Conservation (phyloP, 306 rosid species). For the Rosa chinensis region DNA sequence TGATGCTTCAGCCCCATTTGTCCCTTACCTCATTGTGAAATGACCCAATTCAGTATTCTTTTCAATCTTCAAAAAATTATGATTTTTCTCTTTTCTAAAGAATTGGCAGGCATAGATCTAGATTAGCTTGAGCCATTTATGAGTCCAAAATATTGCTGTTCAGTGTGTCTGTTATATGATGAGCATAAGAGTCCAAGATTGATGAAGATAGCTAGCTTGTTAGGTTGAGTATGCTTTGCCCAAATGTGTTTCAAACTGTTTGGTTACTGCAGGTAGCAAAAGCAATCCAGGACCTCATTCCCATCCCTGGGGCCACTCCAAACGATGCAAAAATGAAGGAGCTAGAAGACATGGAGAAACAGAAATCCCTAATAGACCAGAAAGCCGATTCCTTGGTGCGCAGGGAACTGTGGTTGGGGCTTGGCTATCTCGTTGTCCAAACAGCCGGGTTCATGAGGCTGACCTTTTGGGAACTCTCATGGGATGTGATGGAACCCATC, state of each 20-base stretch:
- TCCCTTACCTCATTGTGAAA: not conserved
- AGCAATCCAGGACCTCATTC: slow-evolving; percentile 39
- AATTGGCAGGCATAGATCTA: not conserved
- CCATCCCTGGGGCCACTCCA: slow-evolving; percentile 33
- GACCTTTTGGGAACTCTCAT: slow-evolving; percentile 86
- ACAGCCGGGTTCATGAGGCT: slow-evolving; percentile 73
- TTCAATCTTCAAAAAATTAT: not conserved
- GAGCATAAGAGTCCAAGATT: slow-evolving; percentile 3
- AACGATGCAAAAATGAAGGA: slow-evolving; percentile 37
- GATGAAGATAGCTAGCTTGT: not conserved
- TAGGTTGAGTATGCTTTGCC: slow-evolving; percentile 29
- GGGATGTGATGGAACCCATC: slow-evolving; percentile 96
- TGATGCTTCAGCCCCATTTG: not conserved
- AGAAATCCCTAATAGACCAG: slow-evolving; percentile 48
- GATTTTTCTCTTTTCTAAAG: not conserved
- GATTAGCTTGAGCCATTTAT: not conserved
- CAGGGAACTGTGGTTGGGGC: slow-evolving; percentile 66
- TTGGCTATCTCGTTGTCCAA: slow-evolving; percentile 50
- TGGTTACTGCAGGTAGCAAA: slow-evolving; percentile 38
- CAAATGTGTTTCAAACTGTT: slow-evolving; percentile 20
- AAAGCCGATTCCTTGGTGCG: slow-evolving; percentile 52
- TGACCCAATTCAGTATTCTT: not conserved
- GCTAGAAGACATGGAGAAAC: slow-evolving; percentile 58
- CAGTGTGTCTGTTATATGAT: not conserved
- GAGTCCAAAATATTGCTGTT: not conserved